Evolutionary conservation across 306 rosid genomes (phyloP).

Genomic region (Gastrolobium villosum): DNA sequence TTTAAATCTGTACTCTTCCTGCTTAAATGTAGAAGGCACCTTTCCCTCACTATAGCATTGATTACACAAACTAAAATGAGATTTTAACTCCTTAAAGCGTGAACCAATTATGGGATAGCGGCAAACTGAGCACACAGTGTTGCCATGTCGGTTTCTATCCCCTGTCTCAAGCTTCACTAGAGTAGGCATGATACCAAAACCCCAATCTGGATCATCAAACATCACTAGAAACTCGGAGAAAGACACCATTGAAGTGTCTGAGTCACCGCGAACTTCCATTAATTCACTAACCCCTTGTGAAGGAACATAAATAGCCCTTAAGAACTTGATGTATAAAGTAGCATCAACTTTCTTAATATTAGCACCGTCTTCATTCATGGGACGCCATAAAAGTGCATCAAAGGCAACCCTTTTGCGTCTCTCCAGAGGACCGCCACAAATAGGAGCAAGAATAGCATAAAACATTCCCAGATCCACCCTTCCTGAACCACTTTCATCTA

Average conservation of each 20-base stretch:
- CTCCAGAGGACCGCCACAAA: slow-evolving; percentile 82
- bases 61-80: slow-evolving; percentile 88
- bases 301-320: slow-evolving; percentile 87
- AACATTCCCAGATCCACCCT: slow-evolving; percentile 95
- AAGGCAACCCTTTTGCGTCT: slow-evolving; percentile 89
- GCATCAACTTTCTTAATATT: slow-evolving; percentile 78
- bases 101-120: slow-evolving; percentile 91
- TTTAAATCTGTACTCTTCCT: slow-evolving; percentile 90
- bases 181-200: slow-evolving; percentile 92
- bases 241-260: slow-evolving; percentile 75
- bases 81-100: slow-evolving; percentile 87
- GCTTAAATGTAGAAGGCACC: slow-evolving; percentile 92
- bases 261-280: slow-evolving; percentile 80
- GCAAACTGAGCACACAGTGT: slow-evolving; percentile 80
- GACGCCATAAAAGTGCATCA: slow-evolving; percentile 96
- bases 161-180: slow-evolving; percentile 88
- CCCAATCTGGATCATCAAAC: slow-evolving; percentile 96
- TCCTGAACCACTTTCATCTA: slow-evolving; percentile 84
- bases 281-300: slow-evolving; percentile 76
- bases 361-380: slow-evolving; percentile 83
- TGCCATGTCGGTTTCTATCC: slow-evolving; percentile 92
- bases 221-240: slow-evolving; percentile 83
- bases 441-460: slow-evolving; percentile 91
- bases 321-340: slow-evolving; percentile 67
- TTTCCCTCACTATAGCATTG: slow-evolving; percentile 99